phyloP scores from a whole-genome alignment of 495 filamentous ascomycete genomes.

The Trichoderma virens region DNA sequence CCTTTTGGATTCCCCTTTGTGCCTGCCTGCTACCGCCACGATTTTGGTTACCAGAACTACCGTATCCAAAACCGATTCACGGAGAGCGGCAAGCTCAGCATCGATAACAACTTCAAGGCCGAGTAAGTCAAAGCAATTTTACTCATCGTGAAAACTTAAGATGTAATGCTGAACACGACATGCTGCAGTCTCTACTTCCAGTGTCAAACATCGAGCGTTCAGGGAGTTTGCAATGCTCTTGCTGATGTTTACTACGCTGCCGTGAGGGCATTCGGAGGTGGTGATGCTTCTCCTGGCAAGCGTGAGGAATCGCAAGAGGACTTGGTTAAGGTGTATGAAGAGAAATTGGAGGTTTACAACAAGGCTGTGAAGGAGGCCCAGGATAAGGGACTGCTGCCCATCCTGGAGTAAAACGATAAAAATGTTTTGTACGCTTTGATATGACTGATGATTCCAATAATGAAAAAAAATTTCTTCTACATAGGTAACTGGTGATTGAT shows the following conservation, averaged over 20 bases:
- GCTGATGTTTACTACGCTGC: constrained; percentile 40
- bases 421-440: not conserved
- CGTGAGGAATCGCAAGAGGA: constrained; percentile 19
- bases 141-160: too few relatives aligned
- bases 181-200: constrained; percentile 28
- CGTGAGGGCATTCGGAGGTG: constrained; percentile 32
- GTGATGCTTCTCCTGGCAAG: constrained; percentile 17
- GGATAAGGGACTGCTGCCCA: constrained; percentile 20
- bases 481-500: too few relatives aligned
- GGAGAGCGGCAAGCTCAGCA: constrained; percentile 18
- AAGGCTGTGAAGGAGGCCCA: constrained; percentile 24
- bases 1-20: constrained; percentile 39
- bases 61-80: constrained; percentile 35
- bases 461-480: too few relatives aligned
- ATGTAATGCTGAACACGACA: not conserved
- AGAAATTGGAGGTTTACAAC: constrained; percentile 25
- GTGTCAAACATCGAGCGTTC: constrained; percentile 14
- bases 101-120: constrained; percentile 37
- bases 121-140: constrained; percentile 21
- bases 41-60: constrained; percentile 44
- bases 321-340: constrained; percentile 23
- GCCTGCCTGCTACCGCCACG: constrained; percentile 37
- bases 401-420: not conserved
- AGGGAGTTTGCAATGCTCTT: constrained; percentile 23
- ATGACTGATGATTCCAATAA: too few relatives aligned